These are phyloP conservation scores for Aspergillus fijiensis DNA, from an alignment of 2,329 filamentous ascomycete species.

Conservation along the genomic window DNA sequence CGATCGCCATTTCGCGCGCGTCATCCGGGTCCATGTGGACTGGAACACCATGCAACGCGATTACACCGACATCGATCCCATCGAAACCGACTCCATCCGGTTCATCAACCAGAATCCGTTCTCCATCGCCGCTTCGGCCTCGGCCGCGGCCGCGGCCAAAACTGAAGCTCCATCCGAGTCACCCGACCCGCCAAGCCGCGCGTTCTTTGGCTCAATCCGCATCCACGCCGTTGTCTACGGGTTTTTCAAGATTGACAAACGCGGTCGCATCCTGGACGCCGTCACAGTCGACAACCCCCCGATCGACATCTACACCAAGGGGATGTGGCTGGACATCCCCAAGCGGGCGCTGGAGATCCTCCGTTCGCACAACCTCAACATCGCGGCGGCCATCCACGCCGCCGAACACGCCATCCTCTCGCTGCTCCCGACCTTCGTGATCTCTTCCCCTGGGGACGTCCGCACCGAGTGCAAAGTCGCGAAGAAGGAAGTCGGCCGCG, in stretches of 20 bases:
- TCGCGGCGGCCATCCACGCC: constrained; percentile 88
- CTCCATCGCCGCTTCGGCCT: not conserved
- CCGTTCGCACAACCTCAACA: constrained; percentile 67
- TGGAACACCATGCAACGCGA: constrained; percentile 94
- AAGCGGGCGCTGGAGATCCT: constrained; percentile 76
- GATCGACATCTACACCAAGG: constrained; percentile 78
- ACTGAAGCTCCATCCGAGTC: not conserved
- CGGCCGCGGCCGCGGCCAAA: not conserved
- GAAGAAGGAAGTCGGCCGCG: constrained; percentile 79
- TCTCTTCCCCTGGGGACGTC: constrained; percentile 86
- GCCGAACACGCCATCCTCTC: constrained; percentile 88
- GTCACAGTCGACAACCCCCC: constrained; percentile 92
- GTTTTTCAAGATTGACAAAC: constrained; percentile 94
- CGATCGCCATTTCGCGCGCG: constrained; percentile 77
- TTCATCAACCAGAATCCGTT: constrained; percentile 51
- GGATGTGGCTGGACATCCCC: constrained; percentile 94
- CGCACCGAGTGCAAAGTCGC: constrained; percentile 90
- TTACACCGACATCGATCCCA: constrained; percentile 88
- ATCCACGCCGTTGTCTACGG: constrained; percentile 89
- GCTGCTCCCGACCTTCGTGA: constrained; percentile 85
- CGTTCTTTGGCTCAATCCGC: constrained; percentile 82
- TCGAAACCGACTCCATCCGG: constrained; percentile 86
- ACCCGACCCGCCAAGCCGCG: constrained; percentile 58
- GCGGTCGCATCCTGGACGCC: constrained; percentile 81
- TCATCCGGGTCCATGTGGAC: constrained; percentile 85